phyloP scores from a whole-genome alignment of 2,329 filamentous ascomycete species.

The Neocatenulostroma microsporum region DNA sequence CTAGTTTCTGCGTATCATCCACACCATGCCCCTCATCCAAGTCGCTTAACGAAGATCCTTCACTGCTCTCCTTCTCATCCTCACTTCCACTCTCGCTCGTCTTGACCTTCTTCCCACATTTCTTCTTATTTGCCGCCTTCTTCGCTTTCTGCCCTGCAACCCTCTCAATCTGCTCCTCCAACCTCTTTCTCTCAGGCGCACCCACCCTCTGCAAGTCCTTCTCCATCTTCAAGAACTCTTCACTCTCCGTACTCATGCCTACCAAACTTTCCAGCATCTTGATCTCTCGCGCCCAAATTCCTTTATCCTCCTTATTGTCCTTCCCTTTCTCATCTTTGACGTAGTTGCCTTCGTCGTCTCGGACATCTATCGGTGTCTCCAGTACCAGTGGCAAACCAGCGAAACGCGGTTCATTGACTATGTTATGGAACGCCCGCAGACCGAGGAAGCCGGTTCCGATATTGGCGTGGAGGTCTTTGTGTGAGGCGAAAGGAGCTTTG shows the following conservation, averaged over 20 bases:
- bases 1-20: neutral
- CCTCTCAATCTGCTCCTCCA: slow-evolving; percentile 68
- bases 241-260: slow-evolving; percentile 68
- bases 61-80: slow-evolving; percentile 5
- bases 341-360: slow-evolving; percentile 54
- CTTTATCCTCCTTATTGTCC: slow-evolving; percentile 78
- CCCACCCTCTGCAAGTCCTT: slow-evolving; percentile 60
- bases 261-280: slow-evolving; percentile 85
- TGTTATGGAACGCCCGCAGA: slow-evolving; percentile 77
- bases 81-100: slow-evolving; percentile 31
- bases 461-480: slow-evolving; percentile 87
- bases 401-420: slow-evolving; percentile 76
- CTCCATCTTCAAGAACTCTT: slow-evolving; percentile 63
- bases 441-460: slow-evolving; percentile 94
- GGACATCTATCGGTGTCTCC: slow-evolving; percentile 84
- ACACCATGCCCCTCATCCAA: neutral
- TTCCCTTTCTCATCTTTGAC: slow-evolving; percentile 35
- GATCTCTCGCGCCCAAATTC: slow-evolving; percentile 87
- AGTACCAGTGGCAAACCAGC: slow-evolving; percentile 80
- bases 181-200: slow-evolving; percentile 60
- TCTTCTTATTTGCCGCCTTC: slow-evolving; percentile 32
- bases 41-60: neutral
- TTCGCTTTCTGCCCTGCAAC: slow-evolving; percentile 48
- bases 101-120: slow-evolving; percentile 32
- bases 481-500: slow-evolving; percentile 75